Percentiles rank a stretch among this genome's conserved stretches.
Conservation (phyloP, 257 asterid species). For the Leonotis leonurus region DNA sequence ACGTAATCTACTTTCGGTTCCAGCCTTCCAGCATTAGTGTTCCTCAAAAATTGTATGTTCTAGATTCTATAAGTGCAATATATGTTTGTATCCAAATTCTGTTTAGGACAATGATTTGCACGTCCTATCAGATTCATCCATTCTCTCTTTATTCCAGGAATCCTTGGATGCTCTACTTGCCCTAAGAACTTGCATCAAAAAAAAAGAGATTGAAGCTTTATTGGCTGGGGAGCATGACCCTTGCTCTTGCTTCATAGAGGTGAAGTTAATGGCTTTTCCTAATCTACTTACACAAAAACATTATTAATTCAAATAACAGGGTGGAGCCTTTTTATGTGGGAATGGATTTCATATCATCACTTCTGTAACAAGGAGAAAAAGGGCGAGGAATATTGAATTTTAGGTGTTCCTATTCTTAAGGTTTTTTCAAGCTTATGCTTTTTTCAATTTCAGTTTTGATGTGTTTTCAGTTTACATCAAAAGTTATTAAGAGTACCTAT, state of each 20-base stretch:
- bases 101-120: neutral
- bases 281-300: constrained; percentile 1
- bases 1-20: neutral
- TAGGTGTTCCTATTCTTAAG: too few relatives aligned
- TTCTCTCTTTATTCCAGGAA: constrained; percentile 47
- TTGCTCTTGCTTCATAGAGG: constrained; percentile 92
- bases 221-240: constrained; percentile 81
- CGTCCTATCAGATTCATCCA: neutral
- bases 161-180: constrained; percentile 58
- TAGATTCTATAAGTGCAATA: neutral
- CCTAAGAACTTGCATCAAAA: constrained; percentile 60
- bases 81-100: neutral
- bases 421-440: too few relatives aligned
- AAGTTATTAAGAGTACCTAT: too few relatives aligned
- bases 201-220: constrained; percentile 89
- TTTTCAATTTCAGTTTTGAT: too few relatives aligned
- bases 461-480: too few relatives aligned
- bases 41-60: neutral
- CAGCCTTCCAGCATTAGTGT: neutral
- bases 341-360: too few relatives aligned
- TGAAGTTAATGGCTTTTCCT: constrained; percentile 13
- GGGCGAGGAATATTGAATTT: too few relatives aligned
- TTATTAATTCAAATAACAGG: too few relatives aligned
- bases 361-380: too few relatives aligned
- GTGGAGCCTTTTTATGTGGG: too few relatives aligned